Conservation (phyloP, 2,329 filamentous ascomycete genomes). For the Claviceps maximensis region DNA sequence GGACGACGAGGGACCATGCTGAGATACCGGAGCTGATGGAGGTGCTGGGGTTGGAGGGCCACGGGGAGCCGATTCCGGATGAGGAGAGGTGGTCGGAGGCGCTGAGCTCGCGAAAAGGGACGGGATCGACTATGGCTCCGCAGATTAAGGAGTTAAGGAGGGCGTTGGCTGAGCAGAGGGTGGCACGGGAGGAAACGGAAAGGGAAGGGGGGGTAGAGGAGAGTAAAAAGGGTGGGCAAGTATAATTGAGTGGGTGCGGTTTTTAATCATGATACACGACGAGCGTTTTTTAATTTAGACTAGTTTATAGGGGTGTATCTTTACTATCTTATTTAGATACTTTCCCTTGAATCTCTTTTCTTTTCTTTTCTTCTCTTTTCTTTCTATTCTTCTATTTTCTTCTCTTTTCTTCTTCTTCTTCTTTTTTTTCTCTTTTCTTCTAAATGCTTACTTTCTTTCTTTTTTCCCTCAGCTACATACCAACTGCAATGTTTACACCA, state of each 20-base stretch:
- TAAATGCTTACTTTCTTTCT: too few species aligned
- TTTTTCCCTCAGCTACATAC: too few species aligned
- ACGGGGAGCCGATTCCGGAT: slow-evolving; percentile 24
- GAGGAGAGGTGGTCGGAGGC: slow-evolving; percentile 34
- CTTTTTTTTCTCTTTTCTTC: not conserved
- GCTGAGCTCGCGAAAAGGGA: slow-evolving; percentile 37
- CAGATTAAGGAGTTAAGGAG: slow-evolving; percentile 34
- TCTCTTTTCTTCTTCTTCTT: not conserved
- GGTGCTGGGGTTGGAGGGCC: slow-evolving; percentile 43
- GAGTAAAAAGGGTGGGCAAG: not conserved
- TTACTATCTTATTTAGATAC: too few species aligned
- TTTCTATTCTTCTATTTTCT: not conserved
- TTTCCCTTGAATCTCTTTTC: not conserved
- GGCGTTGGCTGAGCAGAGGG: not conserved
- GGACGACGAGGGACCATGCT: slow-evolving; percentile 62
- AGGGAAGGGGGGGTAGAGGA: not conserved
- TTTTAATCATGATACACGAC: not conserved
- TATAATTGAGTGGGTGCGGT: not conserved
- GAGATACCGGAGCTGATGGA: slow-evolving; percentile 55
- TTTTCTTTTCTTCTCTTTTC: not conserved
- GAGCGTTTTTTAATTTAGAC: not conserved
- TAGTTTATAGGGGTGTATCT: too few species aligned
- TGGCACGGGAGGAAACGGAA: too few species aligned
- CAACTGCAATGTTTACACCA: not conserved
- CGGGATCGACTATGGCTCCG: slow-evolving; percentile 35